A percentile compares a stretch with the other conserved stretches of the same genome.
Conservation (phyloP, 768 basidiomycete species). For the Pleurotus cornucopiae region DNA sequence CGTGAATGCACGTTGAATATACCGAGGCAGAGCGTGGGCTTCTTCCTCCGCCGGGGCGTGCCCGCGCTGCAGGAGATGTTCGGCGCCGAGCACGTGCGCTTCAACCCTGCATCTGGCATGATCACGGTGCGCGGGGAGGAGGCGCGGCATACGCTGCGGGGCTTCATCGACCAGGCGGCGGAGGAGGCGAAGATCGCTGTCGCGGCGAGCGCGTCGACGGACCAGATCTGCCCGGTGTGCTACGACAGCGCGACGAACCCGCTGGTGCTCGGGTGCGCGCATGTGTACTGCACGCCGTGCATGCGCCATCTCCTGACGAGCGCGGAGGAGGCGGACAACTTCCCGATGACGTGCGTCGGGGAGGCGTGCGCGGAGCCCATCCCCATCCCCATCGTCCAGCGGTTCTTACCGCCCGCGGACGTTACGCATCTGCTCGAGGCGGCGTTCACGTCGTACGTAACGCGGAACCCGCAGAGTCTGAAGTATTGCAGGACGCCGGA, state of each 20-base stretch:
- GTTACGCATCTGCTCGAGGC: slow-evolving; percentile 51
- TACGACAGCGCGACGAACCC: slow-evolving; percentile 37
- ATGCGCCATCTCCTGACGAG: slow-evolving; percentile 38
- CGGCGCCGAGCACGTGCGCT: slow-evolving; percentile 48
- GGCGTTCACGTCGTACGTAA: slow-evolving; percentile 51
- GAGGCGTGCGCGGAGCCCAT: slow-evolving; percentile 52
- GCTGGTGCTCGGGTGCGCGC: slow-evolving; percentile 41
- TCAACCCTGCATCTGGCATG: slow-evolving; percentile 32
- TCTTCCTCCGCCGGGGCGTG: slow-evolving; percentile 48
- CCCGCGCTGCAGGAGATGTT: slow-evolving; percentile 45
- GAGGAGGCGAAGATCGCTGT: neutral
- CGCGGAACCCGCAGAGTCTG: slow-evolving; percentile 50
- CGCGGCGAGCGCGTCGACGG: slow-evolving; percentile 1
- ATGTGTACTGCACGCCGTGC: slow-evolving; percentile 46
- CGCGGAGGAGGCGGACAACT: slow-evolving; percentile 38
- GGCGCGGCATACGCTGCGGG: slow-evolving; percentile 40
- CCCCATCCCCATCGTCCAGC: slow-evolving; percentile 46
- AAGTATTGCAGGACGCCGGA: slow-evolving; percentile 71
- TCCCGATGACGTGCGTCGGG: slow-evolving; percentile 66
- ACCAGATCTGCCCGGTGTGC: slow-evolving; percentile 49
- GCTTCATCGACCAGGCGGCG: slow-evolving; percentile 39
- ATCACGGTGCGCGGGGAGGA: slow-evolving; percentile 56
- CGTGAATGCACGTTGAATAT: slow-evolving; percentile 32
- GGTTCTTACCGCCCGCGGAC: slow-evolving; percentile 42
- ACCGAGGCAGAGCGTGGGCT: slow-evolving; percentile 36